phyloP scores from a whole-genome alignment of 2,329 filamentous ascomycete genomes.

The Neonectria ditissima region DNA sequence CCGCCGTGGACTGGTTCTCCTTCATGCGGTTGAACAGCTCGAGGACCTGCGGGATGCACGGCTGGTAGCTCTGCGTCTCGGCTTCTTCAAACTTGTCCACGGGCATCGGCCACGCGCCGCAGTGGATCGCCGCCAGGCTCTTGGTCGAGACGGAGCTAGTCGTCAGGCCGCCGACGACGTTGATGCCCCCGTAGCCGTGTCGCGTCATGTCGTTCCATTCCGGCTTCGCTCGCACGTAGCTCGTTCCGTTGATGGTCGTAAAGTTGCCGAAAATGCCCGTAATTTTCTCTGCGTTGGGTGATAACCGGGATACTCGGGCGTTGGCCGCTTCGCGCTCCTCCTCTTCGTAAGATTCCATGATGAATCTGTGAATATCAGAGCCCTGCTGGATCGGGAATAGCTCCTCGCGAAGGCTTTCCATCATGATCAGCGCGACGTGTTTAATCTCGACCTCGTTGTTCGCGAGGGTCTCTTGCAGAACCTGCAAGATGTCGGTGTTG shows the following conservation, averaged over 20 bases:
- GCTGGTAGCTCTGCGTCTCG: slow-evolving; percentile 56
- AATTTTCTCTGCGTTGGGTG: slow-evolving; percentile 32
- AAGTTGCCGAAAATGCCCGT: slow-evolving; percentile 28
- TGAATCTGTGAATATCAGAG: slow-evolving; percentile 52
- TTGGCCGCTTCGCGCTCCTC: slow-evolving; percentile 45
- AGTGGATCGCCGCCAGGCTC: slow-evolving; percentile 56
- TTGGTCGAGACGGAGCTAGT: slow-evolving; percentile 59
- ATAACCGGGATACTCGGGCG: slow-evolving; percentile 40
- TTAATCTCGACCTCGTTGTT: slow-evolving; percentile 53
- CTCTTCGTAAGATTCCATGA: slow-evolving; percentile 47
- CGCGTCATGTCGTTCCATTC: slow-evolving; percentile 35
- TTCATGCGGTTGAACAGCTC: slow-evolving; percentile 50
- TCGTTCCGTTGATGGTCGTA: slow-evolving; percentile 33
- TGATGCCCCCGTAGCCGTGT: slow-evolving; percentile 53
- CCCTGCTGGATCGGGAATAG: slow-evolving; percentile 58
- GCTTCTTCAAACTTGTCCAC: slow-evolving; percentile 59
- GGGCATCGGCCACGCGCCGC: slow-evolving; percentile 56
- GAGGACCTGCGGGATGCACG: slow-evolving; percentile 57
- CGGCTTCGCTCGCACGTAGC: slow-evolving; percentile 38
- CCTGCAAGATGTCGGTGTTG: slow-evolving; percentile 47
- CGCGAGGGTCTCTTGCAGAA: slow-evolving; percentile 40
- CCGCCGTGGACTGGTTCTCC: slow-evolving; percentile 23
- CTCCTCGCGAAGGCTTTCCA: slow-evolving; percentile 60
- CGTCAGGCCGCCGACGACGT: slow-evolving; percentile 54
- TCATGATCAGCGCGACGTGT: slow-evolving; percentile 58